Evolutionary conservation across 108 stramenopile species (phyloP).

Genomic region (Pseudonitzschia delicatissima): DNA sequence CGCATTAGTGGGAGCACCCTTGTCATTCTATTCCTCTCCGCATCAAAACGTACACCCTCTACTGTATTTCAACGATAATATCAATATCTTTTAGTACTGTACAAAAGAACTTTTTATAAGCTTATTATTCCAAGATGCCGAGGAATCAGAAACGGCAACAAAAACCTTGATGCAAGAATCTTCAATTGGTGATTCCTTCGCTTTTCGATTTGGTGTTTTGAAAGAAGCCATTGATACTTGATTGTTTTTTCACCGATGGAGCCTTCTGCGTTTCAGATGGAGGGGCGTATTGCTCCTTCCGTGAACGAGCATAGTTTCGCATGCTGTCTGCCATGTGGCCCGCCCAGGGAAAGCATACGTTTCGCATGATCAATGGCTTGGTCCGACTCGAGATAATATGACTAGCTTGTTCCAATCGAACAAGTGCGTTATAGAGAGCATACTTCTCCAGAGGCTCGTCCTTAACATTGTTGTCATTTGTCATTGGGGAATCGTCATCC

Average conservation of each 20-base stretch:
- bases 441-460: background rate
- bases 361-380: slow-evolving; percentile 4
- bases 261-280: background rate
- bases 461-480: background rate
- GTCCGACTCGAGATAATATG: background rate
- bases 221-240: slow-evolving; percentile 5
- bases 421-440: slow-evolving; percentile 1
- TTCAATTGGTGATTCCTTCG: too few relatives aligned
- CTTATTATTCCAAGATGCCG: too few relatives aligned
- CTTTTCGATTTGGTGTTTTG: background rate
- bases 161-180: too few relatives aligned
- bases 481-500: background rate
- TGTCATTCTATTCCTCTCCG: too few relatives aligned
- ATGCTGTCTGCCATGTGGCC: slow-evolving; percentile 8
- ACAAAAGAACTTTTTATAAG: too few relatives aligned
- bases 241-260: background rate
- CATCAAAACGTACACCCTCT: too few relatives aligned
- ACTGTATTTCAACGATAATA: too few relatives aligned
- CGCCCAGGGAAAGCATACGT: slow-evolving; percentile 11
- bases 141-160: too few relatives aligned
- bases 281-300: slow-evolving; percentile 4
- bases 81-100: too few relatives aligned
- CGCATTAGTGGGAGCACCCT: too few relatives aligned
- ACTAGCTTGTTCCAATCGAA: background rate
- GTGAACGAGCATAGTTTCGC: slow-evolving; percentile 9